phyloP scores from a whole-genome alignment of 2,329 filamentous ascomycete species.

The Davidsoniella virescens region DNA sequence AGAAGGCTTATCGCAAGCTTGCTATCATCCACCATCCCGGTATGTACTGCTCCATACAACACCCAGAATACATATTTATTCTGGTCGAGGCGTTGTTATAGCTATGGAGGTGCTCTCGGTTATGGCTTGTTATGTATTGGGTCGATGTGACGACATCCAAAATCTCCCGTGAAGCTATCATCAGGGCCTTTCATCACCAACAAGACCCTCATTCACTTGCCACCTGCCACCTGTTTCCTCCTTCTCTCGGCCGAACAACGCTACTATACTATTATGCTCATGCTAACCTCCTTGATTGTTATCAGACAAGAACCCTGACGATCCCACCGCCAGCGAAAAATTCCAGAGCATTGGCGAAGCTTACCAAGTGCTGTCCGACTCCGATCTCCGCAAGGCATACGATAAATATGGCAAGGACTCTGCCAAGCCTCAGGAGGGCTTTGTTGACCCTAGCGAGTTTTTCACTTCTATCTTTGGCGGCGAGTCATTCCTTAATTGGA shows the following conservation, averaged over 20 bases:
- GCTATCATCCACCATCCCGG: slow-evolving; percentile 87
- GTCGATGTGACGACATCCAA: too few species aligned
- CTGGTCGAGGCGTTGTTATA: background rate
- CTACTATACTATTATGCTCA: background rate
- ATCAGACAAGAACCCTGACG: slow-evolving; percentile 90
- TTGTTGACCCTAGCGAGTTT: slow-evolving; percentile 92
- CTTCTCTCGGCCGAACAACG: too few species aligned
- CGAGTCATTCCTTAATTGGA: slow-evolving; percentile 89
- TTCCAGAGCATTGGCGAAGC: slow-evolving; percentile 76
- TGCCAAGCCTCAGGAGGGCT: slow-evolving; percentile 78
- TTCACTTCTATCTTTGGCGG: slow-evolving; percentile 97
- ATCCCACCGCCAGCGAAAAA: slow-evolving; percentile 81
- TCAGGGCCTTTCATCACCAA: background rate
- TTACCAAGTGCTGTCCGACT: slow-evolving; percentile 70
- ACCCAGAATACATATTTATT: background rate
- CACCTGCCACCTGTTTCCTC: background rate
- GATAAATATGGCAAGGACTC: slow-evolving; percentile 96
- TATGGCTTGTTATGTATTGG: too few species aligned
- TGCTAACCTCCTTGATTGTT: slow-evolving; percentile 1
- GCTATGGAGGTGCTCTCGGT: too few species aligned
- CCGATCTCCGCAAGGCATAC: slow-evolving; percentile 76
- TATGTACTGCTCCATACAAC: slow-evolving; percentile 23
- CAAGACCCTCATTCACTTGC: background rate
- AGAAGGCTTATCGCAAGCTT: slow-evolving; percentile 89
- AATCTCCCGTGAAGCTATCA: too few species aligned